A percentile compares a stretch with the other conserved stretches of the same genome.
phyloP scores from a whole-genome alignment of 805 yeast species.

The Metschnikowia santaceciliae region DNA sequence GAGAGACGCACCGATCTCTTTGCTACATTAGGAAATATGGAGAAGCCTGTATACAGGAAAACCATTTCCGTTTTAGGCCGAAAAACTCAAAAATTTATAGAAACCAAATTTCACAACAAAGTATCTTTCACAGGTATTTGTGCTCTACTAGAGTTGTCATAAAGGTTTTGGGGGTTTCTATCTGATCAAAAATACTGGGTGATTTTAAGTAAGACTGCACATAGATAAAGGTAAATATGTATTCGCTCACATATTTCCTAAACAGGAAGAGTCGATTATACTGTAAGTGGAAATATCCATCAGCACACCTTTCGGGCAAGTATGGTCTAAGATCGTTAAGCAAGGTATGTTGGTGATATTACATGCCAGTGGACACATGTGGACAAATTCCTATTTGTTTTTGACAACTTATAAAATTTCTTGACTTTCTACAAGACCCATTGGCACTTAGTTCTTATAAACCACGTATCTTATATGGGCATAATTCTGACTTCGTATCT shows the following conservation, averaged over 20 bases:
- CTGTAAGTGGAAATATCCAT: background rate
- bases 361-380: no score
- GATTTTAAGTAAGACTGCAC: background rate
- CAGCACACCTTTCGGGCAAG: background rate
- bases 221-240: background rate
- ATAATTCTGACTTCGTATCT: no score
- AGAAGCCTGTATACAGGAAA: background rate
- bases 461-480: no score
- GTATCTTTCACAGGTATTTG: background rate
- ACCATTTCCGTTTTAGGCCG: background rate
- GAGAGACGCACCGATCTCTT: background rate
- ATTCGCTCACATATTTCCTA: background rate
- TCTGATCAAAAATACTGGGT: background rate
- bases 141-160: background rate
- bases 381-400: no score
- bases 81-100: background rate
- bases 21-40: conserved; percentile 5
- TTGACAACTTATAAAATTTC: no score
- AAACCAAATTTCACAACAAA: background rate
- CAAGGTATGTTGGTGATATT: background rate
- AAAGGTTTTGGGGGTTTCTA: background rate
- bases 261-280: background rate
- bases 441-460: no score
- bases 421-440: no score
- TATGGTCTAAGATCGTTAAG: background rate